Percentiles rank a stretch among this genome's conserved stretches.
Conservation (phyloP, 768 basidiomycete genomes). For the Termitomyces sp. region DNA sequence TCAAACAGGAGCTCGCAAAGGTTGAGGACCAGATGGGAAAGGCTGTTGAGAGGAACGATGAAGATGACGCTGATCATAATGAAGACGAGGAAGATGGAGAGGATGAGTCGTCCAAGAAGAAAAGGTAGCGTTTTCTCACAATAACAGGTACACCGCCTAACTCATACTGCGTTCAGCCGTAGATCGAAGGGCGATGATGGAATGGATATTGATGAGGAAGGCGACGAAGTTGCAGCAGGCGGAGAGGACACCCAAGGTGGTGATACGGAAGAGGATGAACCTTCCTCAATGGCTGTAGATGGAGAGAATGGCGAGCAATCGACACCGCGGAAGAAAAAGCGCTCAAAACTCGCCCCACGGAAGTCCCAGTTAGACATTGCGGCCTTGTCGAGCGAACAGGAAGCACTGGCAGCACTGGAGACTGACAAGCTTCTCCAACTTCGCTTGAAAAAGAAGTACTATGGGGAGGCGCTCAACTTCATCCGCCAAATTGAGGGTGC, state of each 20-base stretch:
- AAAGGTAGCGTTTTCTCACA: constrained; percentile 14
- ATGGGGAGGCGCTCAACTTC: constrained; percentile 79
- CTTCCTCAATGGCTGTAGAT: constrained; percentile 31
- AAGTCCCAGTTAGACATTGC: constrained; percentile 68
- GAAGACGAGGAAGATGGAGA: constrained; percentile 23
- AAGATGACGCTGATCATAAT: constrained; percentile 27
- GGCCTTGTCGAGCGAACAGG: constrained; percentile 68
- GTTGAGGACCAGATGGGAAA: constrained; percentile 68
- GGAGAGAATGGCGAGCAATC: constrained; percentile 29
- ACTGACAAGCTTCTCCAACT: constrained; percentile 62
- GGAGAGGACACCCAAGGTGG: constrained; percentile 36
- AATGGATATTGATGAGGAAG: constrained; percentile 57
- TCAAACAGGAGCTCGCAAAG: constrained; percentile 61
- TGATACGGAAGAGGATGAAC: constrained; percentile 25
- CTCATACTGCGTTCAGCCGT: background rate
- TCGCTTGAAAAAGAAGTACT: constrained; percentile 80
- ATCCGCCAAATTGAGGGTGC: constrained; percentile 59
- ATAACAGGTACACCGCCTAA: background rate
- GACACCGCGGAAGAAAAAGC: constrained; percentile 36
- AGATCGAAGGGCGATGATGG: constrained; percentile 38
- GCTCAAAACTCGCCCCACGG: constrained; percentile 49
- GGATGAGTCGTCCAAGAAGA: constrained; percentile 26
- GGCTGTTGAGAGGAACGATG: constrained; percentile 45
- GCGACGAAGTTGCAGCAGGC: constrained; percentile 21
- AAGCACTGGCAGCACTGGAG: constrained; percentile 64